phyloP scores from a whole-genome alignment of 768 basidiomycete species.

The Naganishia vaughanmartiniae region DNA sequence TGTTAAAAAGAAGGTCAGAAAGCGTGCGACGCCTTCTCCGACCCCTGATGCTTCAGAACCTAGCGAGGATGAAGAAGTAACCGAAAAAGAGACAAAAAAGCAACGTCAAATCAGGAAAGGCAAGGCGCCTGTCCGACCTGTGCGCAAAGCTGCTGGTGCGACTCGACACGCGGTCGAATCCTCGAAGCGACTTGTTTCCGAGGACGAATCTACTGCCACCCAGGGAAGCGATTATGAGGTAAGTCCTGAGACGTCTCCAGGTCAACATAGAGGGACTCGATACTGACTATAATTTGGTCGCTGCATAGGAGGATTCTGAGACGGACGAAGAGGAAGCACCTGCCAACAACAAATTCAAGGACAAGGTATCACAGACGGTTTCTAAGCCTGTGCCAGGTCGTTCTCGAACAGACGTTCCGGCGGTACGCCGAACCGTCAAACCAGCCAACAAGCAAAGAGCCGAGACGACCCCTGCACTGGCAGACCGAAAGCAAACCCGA shows the following conservation, averaged over 20 bases:
- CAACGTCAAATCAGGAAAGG: not conserved
- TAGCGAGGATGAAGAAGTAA: not conserved
- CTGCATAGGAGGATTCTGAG: not conserved
- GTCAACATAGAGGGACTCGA: not conserved
- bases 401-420: conserved; percentile 9
- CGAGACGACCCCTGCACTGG: not conserved
- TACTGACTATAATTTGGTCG: not conserved
- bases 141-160: not conserved
- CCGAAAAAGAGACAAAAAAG: not conserved
- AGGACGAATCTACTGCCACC: not conserved
- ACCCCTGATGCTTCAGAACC: not conserved
- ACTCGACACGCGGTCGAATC: not conserved
- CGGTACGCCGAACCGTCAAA: not conserved
- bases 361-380: not conserved
- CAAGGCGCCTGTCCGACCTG: not conserved
- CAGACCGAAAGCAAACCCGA: not conserved
- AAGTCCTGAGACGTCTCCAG: not conserved
- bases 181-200: conserved; percentile 1
- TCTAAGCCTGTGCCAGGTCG: not conserved
- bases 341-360: not conserved
- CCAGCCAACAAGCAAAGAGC: not conserved
- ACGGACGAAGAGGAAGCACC: not conserved
- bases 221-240: not conserved
- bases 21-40: not conserved
- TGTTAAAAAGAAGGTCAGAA: not conserved